Conservation (phyloP, 495 filamentous ascomycete genomes). For the Letharia lupina region DNA sequence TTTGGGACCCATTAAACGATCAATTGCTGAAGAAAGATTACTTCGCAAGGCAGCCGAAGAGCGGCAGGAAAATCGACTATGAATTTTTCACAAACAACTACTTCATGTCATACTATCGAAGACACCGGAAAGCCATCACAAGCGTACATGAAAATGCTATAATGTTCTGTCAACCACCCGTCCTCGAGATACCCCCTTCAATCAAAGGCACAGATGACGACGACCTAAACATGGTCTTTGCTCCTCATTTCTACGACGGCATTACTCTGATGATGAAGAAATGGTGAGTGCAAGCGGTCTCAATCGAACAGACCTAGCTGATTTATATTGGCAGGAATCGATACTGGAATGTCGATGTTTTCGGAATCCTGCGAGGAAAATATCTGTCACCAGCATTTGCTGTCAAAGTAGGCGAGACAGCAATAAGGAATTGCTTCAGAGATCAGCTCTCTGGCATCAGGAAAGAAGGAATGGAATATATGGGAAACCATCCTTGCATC, state of each 20-base stretch:
- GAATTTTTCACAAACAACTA: slow-evolving; percentile 80
- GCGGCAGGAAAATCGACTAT: slow-evolving; percentile 65
- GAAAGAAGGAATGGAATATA: slow-evolving; percentile 80
- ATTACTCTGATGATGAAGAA: slow-evolving; percentile 96
- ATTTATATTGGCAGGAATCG: slow-evolving; percentile 53
- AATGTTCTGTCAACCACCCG: slow-evolving; percentile 84
- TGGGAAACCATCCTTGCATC: slow-evolving; percentile 83
- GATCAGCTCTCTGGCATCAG: slow-evolving; percentile 84
- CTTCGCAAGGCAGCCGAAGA: slow-evolving; percentile 66
- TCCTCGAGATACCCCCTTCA: slow-evolving; percentile 80
- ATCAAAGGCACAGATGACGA: slow-evolving; percentile 85
- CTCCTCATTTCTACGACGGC: slow-evolving; percentile 94
- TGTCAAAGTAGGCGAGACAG: slow-evolving; percentile 86
- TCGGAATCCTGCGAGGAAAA: slow-evolving; percentile 80
- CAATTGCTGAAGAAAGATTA: slow-evolving; percentile 77
- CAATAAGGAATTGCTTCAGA: slow-evolving; percentile 87
- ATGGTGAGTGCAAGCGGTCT: slow-evolving; percentile 47
- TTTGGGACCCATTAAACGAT: slow-evolving; percentile 82
- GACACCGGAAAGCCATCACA: slow-evolving; percentile 64
- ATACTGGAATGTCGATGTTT: slow-evolving; percentile 91
- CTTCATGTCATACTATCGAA: slow-evolving; percentile 78
- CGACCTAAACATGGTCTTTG: slow-evolving; percentile 81
- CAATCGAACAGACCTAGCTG: slow-evolving; percentile 14
- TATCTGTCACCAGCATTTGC: slow-evolving; percentile 84
- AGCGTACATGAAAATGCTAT: slow-evolving; percentile 69